A percentile compares a stretch with the other conserved stretches of the same genome.
These are phyloP conservation scores for Ogataea pini DNA, from an alignment of 805 yeast genomes.

Conservation along the genomic window DNA sequence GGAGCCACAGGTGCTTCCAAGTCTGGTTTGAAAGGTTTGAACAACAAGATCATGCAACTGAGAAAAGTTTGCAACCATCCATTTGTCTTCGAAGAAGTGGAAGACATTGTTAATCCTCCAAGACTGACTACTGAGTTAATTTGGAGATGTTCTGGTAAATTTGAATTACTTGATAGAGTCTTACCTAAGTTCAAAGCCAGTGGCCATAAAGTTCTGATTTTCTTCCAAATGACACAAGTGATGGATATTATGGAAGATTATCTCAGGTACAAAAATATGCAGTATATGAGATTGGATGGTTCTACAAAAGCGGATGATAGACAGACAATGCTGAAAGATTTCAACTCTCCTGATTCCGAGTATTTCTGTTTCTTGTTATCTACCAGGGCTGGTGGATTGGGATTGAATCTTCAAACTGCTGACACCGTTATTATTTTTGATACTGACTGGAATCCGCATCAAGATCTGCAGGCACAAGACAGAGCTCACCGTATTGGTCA, in stretches of 20 bases:
- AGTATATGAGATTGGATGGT: conserved; percentile 80
- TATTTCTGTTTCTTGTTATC: conserved; percentile 78
- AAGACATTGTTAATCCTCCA: conserved; percentile 63
- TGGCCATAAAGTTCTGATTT: conserved; percentile 78
- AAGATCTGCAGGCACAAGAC: conserved; percentile 88
- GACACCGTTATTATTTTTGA: conserved; percentile 86
- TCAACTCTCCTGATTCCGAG: conserved; percentile 75
- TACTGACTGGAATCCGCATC: conserved; percentile 92
- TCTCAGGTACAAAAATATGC: conserved; percentile 62
- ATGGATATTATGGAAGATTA: conserved; percentile 91
- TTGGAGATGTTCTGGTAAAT: conserved; percentile 80
- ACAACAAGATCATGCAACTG: conserved; percentile 82
- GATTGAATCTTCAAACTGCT: conserved; percentile 83
- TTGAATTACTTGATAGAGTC: conserved; percentile 73
- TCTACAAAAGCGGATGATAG: conserved; percentile 83
- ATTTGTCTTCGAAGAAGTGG: conserved; percentile 82
- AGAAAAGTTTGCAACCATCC: conserved; percentile 88
- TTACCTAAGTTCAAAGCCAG: conserved; percentile 72
- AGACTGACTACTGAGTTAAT: conserved; percentile 63
- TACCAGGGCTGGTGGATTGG: conserved; percentile 89
- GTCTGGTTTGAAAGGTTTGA: conserved; percentile 72
- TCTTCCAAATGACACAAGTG: conserved; percentile 87
- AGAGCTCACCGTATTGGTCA: conserved; percentile 91
- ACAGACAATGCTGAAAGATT: conserved; percentile 67
- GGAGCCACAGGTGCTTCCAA: conserved; percentile 58